Conservation (phyloP, 495 filamentous ascomycete species). For the Jackrogersella minutella region DNA sequence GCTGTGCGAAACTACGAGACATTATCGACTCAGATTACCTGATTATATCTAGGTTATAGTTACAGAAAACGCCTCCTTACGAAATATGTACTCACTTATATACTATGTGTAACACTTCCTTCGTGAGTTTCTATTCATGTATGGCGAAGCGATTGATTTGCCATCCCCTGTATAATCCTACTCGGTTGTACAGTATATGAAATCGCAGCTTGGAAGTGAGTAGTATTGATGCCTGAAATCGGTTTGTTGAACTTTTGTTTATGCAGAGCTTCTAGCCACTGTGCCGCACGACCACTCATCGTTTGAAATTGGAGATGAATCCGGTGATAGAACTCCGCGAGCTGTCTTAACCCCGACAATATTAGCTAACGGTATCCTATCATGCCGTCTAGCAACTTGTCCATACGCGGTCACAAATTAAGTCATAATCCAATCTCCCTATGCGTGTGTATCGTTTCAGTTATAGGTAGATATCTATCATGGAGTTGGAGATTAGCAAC, state of each 20-base stretch:
- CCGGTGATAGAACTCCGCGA: slow-evolving; percentile 2
- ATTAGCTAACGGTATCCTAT: slow-evolving; percentile 27
- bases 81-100: slow-evolving; percentile 5
- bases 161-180: slow-evolving; percentile 30
- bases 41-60: background rate
- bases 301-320: slow-evolving; percentile 8
- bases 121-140: background rate
- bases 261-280: slow-evolving; percentile 27
- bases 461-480: slow-evolving; percentile 4
- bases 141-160: slow-evolving; percentile 8
- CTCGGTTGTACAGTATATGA: slow-evolving; percentile 7
- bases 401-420: background rate
- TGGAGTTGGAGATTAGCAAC: background rate
- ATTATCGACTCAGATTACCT: slow-evolving; percentile 14
- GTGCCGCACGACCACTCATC: slow-evolving; percentile 1
- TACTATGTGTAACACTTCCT: slow-evolving; percentile 9
- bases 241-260: slow-evolving; percentile 27
- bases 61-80: background rate
- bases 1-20: slow-evolving; percentile 8
- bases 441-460: slow-evolving; percentile 9
- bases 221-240: slow-evolving; percentile 32
- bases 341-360: slow-evolving; percentile 6
- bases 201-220: background rate
- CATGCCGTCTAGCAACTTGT: slow-evolving; percentile 3
- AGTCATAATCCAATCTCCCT: slow-evolving; percentile 7